Conservation (phyloP, 2,329 filamentous ascomycete genomes). For the Neofusicoccum ribis region DNA sequence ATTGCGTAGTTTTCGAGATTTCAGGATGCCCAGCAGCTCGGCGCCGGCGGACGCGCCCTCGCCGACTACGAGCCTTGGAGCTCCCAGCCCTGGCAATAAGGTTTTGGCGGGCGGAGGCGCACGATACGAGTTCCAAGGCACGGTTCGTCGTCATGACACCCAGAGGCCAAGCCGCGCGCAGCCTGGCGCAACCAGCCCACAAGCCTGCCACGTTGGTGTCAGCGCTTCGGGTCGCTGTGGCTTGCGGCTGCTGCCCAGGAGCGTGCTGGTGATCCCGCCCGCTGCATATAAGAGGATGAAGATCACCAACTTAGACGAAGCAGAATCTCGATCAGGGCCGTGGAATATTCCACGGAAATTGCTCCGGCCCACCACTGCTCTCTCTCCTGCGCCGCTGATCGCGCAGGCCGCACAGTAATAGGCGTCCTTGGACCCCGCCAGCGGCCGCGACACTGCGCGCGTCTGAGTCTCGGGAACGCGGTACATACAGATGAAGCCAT, state of each 20-base stretch:
- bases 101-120: background rate
- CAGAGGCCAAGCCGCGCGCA: background rate
- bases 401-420: background rate
- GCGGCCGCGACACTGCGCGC: background rate
- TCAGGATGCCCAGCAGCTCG: slow-evolving; percentile 4
- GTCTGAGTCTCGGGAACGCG: background rate
- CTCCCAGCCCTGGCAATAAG: slow-evolving; percentile 5
- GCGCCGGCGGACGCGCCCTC: background rate
- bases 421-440: background rate
- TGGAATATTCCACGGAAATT: slow-evolving; percentile 13
- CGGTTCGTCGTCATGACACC: background rate
- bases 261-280: background rate
- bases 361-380: background rate
- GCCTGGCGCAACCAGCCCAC: too few relatives aligned
- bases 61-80: background rate
- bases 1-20: slow-evolving; percentile 18
- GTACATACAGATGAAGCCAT: background rate
- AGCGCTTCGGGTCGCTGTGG: background rate
- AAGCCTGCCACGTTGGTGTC: background rate
- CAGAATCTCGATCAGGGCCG: background rate
- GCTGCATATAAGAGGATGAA: slow-evolving; percentile 1
- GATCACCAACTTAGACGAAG: background rate
- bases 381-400: background rate
- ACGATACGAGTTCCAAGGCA: background rate
- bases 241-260: background rate